Base-by-base conservation (phyloP, 1,284 basidiomycete species). In the Ceratobasidium sp. region DNA sequence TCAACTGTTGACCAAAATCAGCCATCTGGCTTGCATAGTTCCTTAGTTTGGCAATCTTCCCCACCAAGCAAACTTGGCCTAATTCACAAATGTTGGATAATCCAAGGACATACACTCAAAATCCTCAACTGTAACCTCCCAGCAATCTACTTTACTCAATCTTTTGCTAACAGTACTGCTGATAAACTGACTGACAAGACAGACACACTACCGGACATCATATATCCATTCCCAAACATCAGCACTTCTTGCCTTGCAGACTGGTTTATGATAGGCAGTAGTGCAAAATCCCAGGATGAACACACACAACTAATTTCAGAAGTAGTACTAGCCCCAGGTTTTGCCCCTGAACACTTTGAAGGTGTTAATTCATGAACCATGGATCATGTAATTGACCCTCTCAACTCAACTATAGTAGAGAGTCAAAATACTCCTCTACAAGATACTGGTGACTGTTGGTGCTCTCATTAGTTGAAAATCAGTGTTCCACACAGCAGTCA, bases 241-340 rank as follows among this genome's bases (percentile, higher is more conserved):
- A 66, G 63, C 63, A 66, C 63, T 46, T 66, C 46, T n/a, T 42
- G 40, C 26, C 63, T 66, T 44, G 63, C 63, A 42, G 3, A 66
- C 20, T 66, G 63, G 63, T 49, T 66, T 66, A 15, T 49, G 1
- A 66, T 42, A 7, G 44, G 44, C 3, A 66, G 63, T 42, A 44
- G 6, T 33, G 12, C 23, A 3, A 44, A 66, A 49, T 66, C 63
- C 15, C 63, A 66, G 23, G 42, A n/a, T 12, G 63, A 66, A 20
- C 63, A 42, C 20, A 49, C 42, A 2, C 63, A n/a, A 13, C 42
- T 66, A 6, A 42, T 66, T 2, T 46, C 40, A 23, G 40, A 66
- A 18, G 63, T 66, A 15, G 6, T 66, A 1, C 42, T 66, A 6
- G 63, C 63, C 4, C 63, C 63, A 46, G 63, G 26, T 4, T 66